These are phyloP conservation scores for Plasmodium fragile DNA, from an alignment of 169 alveolate species.

Conservation along the genomic window DNA sequence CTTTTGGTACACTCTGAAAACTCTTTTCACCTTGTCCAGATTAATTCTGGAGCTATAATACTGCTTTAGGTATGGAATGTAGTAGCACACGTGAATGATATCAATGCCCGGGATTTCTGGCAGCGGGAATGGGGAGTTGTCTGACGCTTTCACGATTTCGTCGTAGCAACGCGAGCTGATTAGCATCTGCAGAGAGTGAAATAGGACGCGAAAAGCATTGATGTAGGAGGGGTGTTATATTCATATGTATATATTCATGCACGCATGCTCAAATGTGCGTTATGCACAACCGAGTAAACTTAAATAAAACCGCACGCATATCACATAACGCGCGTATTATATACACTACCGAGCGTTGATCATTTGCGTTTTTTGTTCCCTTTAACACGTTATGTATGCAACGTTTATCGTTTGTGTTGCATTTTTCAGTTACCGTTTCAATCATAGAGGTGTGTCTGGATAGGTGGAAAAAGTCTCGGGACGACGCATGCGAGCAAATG, in stretches of 20 bases:
- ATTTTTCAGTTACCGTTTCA: conserved; percentile 63
- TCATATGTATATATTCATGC: neutral
- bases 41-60: conserved; percentile 62
- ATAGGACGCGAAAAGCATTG: too few species aligned
- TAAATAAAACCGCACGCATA: neutral
- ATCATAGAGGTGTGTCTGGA: conserved; percentile 79
- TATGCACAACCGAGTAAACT: neutral
- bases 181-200: conserved; percentile 52
- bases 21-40: conserved; percentile 33
- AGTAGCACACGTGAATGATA: conserved; percentile 66
- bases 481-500: conserved; percentile 77
- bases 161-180: conserved; percentile 79
- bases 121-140: conserved; percentile 74
- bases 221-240: neutral
- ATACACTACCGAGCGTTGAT: neutral
- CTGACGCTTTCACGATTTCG: conserved; percentile 75
- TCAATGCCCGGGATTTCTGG: conserved; percentile 61
- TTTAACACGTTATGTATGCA: neutral
- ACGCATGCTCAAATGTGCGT: neutral
- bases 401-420: neutral
- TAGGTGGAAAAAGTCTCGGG: conserved; percentile 78
- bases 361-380: neutral
- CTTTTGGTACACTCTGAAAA: conserved; percentile 66
- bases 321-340: neutral
- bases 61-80: conserved; percentile 70